These are phyloP conservation scores for Daldinia decipiens DNA, from an alignment of 495 filamentous ascomycete genomes.

Conservation along the genomic window DNA sequence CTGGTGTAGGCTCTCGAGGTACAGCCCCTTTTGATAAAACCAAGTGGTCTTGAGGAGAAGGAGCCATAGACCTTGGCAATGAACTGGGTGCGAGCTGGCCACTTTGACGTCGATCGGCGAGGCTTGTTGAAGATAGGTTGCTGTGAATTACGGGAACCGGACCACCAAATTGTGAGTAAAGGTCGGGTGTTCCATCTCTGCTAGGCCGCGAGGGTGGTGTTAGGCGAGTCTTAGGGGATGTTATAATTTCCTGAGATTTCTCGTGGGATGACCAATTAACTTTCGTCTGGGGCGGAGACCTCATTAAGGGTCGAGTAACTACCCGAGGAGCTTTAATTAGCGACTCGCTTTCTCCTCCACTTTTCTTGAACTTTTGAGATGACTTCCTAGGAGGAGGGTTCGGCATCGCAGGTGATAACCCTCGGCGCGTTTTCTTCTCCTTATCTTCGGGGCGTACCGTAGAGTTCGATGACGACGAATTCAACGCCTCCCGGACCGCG, in stretches of 20 bases:
- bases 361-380: slow-evolving; percentile 65
- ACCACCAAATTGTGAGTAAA: slow-evolving; percentile 65
- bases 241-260: slow-evolving; percentile 42
- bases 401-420: slow-evolving; percentile 61
- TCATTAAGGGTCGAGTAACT: slow-evolving; percentile 45
- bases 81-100: slow-evolving; percentile 49
- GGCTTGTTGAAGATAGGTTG: slow-evolving; percentile 69
- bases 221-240: slow-evolving; percentile 47
- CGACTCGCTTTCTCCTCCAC: slow-evolving; percentile 49
- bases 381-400: slow-evolving; percentile 73
- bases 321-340: slow-evolving; percentile 46
- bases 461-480: slow-evolving; percentile 68
- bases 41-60: slow-evolving; percentile 41
- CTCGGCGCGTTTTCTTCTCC: slow-evolving; percentile 57
- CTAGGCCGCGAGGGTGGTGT: slow-evolving; percentile 74
- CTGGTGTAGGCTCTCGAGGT: slow-evolving; percentile 53
- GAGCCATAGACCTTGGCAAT: slow-evolving; percentile 44
- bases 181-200: slow-evolving; percentile 78
- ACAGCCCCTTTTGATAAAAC: slow-evolving; percentile 47
- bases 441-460: slow-evolving; percentile 62
- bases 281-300: slow-evolving; percentile 48
- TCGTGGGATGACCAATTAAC: slow-evolving; percentile 32
- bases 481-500: slow-evolving; percentile 70
- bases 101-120: slow-evolving; percentile 57
- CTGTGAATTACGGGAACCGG: slow-evolving; percentile 79